Conservation (phyloP, 139 green algal species). For the Astrephomene gubernaculifera region DNA sequence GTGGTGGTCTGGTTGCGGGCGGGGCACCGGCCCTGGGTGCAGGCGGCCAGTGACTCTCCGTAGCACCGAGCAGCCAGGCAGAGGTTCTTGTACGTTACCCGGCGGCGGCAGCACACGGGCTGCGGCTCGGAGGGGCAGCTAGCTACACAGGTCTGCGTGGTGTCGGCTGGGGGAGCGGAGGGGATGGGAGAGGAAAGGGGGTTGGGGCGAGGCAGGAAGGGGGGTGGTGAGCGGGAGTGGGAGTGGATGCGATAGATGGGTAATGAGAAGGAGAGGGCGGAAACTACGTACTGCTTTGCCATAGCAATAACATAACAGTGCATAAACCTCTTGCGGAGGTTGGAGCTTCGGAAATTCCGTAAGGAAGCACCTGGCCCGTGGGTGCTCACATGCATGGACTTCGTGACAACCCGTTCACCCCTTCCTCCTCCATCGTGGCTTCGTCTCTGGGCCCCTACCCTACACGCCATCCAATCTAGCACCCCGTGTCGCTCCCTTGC, state of each 20-base stretch:
- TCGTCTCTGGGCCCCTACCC: no score
- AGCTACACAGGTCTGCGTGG: background rate
- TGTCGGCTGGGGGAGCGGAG: background rate
- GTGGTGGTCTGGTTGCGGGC: background rate
- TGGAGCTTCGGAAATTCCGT: background rate
- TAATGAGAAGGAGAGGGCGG: background rate
- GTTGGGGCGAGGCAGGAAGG: background rate
- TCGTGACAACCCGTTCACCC: background rate
- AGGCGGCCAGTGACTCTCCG: background rate
- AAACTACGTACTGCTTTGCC: background rate
- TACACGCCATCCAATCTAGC: no score
- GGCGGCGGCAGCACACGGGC: constrained; percentile 23
- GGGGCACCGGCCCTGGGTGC: background rate
- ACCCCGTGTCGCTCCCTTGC: no score
- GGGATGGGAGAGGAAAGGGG: background rate
- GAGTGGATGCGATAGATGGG: background rate
- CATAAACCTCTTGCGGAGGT: background rate
- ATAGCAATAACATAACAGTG: background rate
- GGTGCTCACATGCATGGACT: background rate
- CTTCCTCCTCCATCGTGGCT: background rate
- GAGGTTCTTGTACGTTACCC: constrained; percentile 8
- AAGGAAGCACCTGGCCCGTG: no score
- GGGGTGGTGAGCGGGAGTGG: background rate
- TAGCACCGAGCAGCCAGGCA: background rate
- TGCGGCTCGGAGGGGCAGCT: background rate